Evolutionary conservation across 352 stramenopile species (phyloP).

Genomic region (Globisporangium rhizosaccharum): DNA sequence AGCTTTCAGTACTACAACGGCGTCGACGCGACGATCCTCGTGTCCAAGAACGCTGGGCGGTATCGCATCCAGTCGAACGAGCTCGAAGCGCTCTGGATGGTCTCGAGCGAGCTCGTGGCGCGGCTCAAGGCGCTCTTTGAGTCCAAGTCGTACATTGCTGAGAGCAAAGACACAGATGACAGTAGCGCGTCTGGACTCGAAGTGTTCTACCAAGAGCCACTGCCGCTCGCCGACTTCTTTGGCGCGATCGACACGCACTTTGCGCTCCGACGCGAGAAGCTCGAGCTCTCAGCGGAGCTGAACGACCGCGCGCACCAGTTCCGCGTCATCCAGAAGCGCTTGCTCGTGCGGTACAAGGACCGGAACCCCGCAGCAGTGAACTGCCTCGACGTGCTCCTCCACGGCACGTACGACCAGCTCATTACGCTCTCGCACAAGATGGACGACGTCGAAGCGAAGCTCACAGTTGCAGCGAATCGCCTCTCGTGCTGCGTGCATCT

Average conservation of each 20-base stretch:
- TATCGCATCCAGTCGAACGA: constrained; percentile 87
- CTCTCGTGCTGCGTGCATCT: constrained; percentile 74
- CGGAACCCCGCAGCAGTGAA: constrained; percentile 75
- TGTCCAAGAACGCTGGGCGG: constrained; percentile 85
- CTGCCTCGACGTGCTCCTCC: constrained; percentile 78
- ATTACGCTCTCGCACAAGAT: constrained; percentile 67
- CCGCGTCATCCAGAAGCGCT: constrained; percentile 86
- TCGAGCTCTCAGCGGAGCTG: constrained; percentile 53
- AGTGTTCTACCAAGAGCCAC: constrained; percentile 78
- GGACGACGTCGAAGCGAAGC: constrained; percentile 46
- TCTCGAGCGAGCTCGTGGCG: constrained; percentile 69
- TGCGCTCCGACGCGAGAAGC: constrained; percentile 49
- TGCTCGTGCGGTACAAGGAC: constrained; percentile 89
- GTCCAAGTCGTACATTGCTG: background rate
- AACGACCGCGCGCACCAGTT: constrained; percentile 88
- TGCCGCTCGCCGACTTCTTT: constrained; percentile 86
- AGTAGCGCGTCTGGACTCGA: constrained; percentile 23
- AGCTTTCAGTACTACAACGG: constrained; percentile 89
- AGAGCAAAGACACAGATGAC: constrained; percentile 20
- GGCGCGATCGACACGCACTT: constrained; percentile 87
- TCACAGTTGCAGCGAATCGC: constrained; percentile 50
- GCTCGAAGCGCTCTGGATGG: constrained; percentile 74
- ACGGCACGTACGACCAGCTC: constrained; percentile 84
- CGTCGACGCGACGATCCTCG: constrained; percentile 78
- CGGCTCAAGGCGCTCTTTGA: constrained; percentile 54